Evolutionary conservation across 139 green algal species (phyloP), one percentile per base, ranked within the genome.

Genomic region (Ettlia oleoabundans): DNA sequence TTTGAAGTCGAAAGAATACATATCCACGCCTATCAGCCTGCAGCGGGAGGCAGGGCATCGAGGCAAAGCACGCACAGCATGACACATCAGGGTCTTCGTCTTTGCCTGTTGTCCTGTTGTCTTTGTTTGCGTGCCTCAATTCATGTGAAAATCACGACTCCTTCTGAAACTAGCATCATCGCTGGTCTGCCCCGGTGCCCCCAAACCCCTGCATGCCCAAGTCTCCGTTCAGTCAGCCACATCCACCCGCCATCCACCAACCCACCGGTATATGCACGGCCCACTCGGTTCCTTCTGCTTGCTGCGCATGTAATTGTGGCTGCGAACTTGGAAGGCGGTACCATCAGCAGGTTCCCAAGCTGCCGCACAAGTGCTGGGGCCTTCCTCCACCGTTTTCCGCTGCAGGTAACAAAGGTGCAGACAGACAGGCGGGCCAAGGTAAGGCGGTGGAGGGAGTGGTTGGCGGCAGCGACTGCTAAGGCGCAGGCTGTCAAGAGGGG

Each of bases 1-100:
- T 83, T 97, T 98, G 61, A 82, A 86, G 28, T 95, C 88, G 28
- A 92, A 92, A 22, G 41, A 81, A 69, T 96, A 94, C 9, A 96
- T 61, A 79, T 98, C 94, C 13, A 89, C 86, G 13, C 82, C 87
- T 19, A 95, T 64, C 69, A 97, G 81, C 62, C 83, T 90, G 84
- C 86, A 83, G 19, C 55, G 3, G 10, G 38, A 2, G 37, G 65
- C 61, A n/a, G 61, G 7, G 4, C 4, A 21, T 3, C 64, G 30
- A 53, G 2, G 24, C 18, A 19, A 7, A 35, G 38, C 38, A 47
- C 18, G 21, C 13, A 68, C 33, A 38, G 26, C 30, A 47, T 13
- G 10, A 30, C 30, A 42, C n/a, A 9, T 42, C 64, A 71, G 33
- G 33, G n/a, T n/a, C n/a, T n/a, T n/a, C n/a, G n/a, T n/a, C n/a